Base-by-base conservation (phyloP, 2,329 filamentous ascomycete genomes). In the Hysterium pulicare region DNA sequence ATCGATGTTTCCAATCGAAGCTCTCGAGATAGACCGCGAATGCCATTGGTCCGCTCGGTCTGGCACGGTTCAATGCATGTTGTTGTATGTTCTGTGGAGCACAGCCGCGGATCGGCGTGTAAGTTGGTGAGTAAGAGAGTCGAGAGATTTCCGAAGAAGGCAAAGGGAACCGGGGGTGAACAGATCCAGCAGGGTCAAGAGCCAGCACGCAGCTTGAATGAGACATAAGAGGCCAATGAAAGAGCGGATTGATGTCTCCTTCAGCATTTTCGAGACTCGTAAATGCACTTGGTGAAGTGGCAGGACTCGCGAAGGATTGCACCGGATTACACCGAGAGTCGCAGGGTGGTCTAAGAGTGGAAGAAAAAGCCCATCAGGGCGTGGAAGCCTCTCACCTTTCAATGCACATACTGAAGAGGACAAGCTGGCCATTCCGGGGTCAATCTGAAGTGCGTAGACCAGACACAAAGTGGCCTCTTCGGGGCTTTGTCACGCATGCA, bases 131-230 rank as follows among this genome's bases (percentile, higher is more conserved):
- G 45, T 45, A 1, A 59, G 20, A 1, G 52, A 4, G 7, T 58
- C 50, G 24, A 49, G 49, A 0, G 51, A 51, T 3, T 49, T 50
- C 28, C 57, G 55, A 13, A 56, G 39, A 13, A 63, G 20, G 5
- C 48, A 48, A 13, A 50, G 51, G 0, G 59, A 57, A 17, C 59
- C 59, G 0, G 61, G 61, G 30, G 50, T 53, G 35, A 61, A 47
- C 1, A 66, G 49, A 33, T 64, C 59, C 38, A 61, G 54, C 0
- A 66, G 47, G 1, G 57, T 59, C 2, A 64, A 43, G 30, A 50
- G 38, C 61, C 61, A 66, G 50, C 55, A 61, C 10, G 53, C 50
- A 16, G 55, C 44, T 45, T 66, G 61, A 26, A 64, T 44, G 16
- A 53, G 37, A 31, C 64, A 55, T 9, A 66, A 57, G 32, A 63